Evolutionary conservation across 176 grass and related monocot species (phyloP).

Genomic region (Puccinellia tenuiflora): DNA sequence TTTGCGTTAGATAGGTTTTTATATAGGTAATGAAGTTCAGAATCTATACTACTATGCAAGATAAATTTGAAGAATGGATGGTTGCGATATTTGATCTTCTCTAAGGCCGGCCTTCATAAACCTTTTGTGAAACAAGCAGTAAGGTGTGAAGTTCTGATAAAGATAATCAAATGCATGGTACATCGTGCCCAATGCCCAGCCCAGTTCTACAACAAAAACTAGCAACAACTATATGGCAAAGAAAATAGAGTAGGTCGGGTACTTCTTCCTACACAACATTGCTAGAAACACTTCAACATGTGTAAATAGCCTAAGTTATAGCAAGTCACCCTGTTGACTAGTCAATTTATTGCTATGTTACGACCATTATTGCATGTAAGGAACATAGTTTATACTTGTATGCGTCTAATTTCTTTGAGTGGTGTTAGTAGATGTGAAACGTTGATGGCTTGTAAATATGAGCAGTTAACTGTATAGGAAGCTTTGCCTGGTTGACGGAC

Average conservation of each 20-base stretch:
- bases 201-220: background rate
- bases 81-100: background rate
- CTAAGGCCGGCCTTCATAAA: background rate
- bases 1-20: background rate
- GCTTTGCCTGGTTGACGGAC: background rate
- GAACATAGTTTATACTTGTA: no score
- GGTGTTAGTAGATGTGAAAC: background rate
- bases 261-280: background rate
- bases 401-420: background rate
- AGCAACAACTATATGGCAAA: background rate
- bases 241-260: background rate
- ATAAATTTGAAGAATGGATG: background rate
- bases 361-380: conserved; percentile 8
- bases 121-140: background rate
- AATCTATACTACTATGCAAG: background rate
- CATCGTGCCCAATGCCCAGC: background rate
- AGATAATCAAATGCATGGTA: background rate
- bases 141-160: background rate
- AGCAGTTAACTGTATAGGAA: background rate
- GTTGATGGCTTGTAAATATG: background rate
- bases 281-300: background rate
- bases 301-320: background rate
- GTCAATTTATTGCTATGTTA: background rate
- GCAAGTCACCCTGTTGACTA: background rate
- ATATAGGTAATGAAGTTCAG: background rate